A percentile compares a stretch with the other conserved stretches of the same genome.
phyloP scores from a whole-genome alignment of 805 yeast genomes.

The Maudiozyma barnettii region DNA sequence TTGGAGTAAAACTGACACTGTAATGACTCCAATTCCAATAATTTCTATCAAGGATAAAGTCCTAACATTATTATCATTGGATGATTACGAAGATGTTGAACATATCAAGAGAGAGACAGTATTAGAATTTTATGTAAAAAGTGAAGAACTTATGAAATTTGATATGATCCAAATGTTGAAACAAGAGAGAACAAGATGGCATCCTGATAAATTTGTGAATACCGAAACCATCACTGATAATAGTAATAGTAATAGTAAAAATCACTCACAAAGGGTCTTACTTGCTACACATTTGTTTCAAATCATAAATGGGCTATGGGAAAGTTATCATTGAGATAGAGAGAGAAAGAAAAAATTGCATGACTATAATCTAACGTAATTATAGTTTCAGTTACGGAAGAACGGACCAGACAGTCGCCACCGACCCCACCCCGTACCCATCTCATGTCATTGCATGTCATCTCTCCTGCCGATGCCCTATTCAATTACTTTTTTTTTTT shows the following conservation, averaged over 20 bases:
- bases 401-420: too few relatives aligned
- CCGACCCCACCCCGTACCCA: too few relatives aligned
- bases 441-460: too few relatives aligned
- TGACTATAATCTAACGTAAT: too few relatives aligned
- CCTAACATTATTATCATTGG: too few relatives aligned
- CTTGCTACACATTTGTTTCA: conserved; percentile 36
- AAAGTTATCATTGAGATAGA: conserved; percentile 6
- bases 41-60: too few relatives aligned
- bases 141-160: conserved; percentile 2
- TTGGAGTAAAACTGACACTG: too few relatives aligned
- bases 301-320: conserved; percentile 34
- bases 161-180: conserved; percentile 23
- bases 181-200: conserved; percentile 55
- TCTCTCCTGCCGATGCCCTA: too few relatives aligned
- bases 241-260: not conserved
- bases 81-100: not conserved
- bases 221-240: not conserved
- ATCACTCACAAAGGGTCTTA: conserved; percentile 3
- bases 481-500: too few relatives aligned
- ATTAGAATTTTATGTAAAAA: conserved; percentile 8
- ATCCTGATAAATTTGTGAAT: conserved; percentile 44
- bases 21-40: too few relatives aligned
- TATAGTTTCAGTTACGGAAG: too few relatives aligned
- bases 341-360: not conserved
- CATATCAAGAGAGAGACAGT: not conserved